Evolutionary conservation across 345 rosid species (phyloP).

Genomic region (Corchorus olitorius): DNA sequence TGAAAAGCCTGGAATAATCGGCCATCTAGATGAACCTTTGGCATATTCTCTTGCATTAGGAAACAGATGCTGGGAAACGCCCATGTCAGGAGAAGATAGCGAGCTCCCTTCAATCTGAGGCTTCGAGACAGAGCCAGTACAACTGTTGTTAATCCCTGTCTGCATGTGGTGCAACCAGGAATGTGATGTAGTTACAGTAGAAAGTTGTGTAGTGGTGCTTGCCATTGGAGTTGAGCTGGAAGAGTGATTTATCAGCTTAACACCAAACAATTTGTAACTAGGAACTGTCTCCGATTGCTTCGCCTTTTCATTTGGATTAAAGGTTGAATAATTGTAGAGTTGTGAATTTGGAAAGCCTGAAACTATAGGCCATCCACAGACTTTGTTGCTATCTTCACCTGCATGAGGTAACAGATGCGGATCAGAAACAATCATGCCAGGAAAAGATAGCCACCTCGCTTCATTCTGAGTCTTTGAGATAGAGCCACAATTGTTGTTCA

Average conservation of each 20-base stretch:
- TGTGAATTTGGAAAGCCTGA: slow-evolving; percentile 43
- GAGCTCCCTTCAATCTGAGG: slow-evolving; percentile 46
- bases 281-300: slow-evolving; percentile 50
- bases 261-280: slow-evolving; percentile 71
- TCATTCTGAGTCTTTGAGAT: slow-evolving; percentile 45
- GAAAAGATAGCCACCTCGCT: slow-evolving; percentile 53
- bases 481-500: slow-evolving; percentile 38
- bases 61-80: slow-evolving; percentile 45
- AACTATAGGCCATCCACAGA: slow-evolving; percentile 44
- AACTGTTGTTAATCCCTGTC: slow-evolving; percentile 37
- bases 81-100: slow-evolving; percentile 51
- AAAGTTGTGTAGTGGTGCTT: slow-evolving; percentile 38
- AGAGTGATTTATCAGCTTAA: slow-evolving; percentile 60
- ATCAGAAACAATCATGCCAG: slow-evolving; percentile 39
- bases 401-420: slow-evolving; percentile 50
- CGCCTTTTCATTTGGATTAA: slow-evolving; percentile 42
- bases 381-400: slow-evolving; percentile 54
- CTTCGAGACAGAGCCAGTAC: slow-evolving; percentile 38
- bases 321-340: slow-evolving; percentile 36
- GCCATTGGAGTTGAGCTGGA: slow-evolving; percentile 32
- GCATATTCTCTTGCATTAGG: slow-evolving; percentile 53
- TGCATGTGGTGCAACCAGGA: slow-evolving; percentile 50
- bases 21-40: slow-evolving; percentile 50
- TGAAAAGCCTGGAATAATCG: slow-evolving; percentile 44
- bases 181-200: slow-evolving; percentile 24